These are phyloP conservation scores for Aurinia saxatilis DNA, from an alignment of 345 rosid genomes.

Conservation along the genomic window DNA sequence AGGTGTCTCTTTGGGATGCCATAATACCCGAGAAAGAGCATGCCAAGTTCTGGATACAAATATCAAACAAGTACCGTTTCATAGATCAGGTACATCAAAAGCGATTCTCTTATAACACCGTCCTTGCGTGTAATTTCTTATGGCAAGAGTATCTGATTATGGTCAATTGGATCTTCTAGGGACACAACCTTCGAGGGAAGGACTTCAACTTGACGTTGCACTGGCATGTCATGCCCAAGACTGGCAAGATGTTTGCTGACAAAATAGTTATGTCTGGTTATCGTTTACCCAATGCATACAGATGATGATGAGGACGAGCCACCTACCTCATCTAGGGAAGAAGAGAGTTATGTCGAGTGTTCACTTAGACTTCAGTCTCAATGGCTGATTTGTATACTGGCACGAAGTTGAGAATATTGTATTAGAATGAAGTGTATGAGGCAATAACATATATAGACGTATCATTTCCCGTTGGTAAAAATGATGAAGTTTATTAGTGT, in stretches of 20 bases:
- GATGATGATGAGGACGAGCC: constrained; percentile 30
- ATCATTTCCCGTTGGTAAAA: constrained; percentile 19
- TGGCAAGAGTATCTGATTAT: background rate
- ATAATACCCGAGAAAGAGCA: constrained; percentile 73
- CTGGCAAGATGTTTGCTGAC: constrained; percentile 91
- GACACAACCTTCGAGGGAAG: constrained; percentile 76
- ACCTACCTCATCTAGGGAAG: background rate
- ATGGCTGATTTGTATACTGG: constrained; percentile 6
- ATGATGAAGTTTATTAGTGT: too few relatives aligned
- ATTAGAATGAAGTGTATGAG: too few relatives aligned
- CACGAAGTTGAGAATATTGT: too few relatives aligned
- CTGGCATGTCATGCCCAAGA: constrained; percentile 99
- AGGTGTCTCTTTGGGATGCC: constrained; percentile 96
- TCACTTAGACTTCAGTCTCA: background rate
- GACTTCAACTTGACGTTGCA: constrained; percentile 82
- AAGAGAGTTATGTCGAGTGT: constrained; percentile 2
- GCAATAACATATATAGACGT: constrained; percentile 17
- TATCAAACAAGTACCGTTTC: constrained; percentile 84
- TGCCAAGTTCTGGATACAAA: constrained; percentile 76
- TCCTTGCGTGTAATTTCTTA: background rate
- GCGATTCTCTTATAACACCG: background rate
- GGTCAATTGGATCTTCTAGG: constrained; percentile 35
- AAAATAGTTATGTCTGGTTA: constrained; percentile 76
- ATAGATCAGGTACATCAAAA: constrained; percentile 61
- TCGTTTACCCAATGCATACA: constrained; percentile 66